Percentiles rank a stretch among this genome's conserved stretches.
Evolutionary conservation across 805 yeast species (phyloP).

Genomic region (Kodamaea jinghongensis): DNA sequence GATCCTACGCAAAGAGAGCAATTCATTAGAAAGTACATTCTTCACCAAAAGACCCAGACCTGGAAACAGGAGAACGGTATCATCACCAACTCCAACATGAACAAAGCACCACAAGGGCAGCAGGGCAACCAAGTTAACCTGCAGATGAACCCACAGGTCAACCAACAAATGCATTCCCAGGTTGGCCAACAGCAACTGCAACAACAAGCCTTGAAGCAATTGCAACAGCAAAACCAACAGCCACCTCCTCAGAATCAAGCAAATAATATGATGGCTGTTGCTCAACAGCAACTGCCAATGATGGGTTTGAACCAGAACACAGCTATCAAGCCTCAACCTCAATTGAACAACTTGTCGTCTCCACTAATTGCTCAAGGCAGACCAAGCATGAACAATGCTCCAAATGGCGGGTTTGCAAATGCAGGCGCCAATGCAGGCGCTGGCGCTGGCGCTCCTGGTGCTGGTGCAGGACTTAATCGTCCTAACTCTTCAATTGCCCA

Average conservation of each 20-base stretch:
- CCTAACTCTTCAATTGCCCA: conserved; percentile 10
- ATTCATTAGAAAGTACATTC: conserved; percentile 37
- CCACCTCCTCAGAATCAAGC: neutral
- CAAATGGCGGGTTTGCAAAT: neutral
- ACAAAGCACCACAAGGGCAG: conserved; percentile 8
- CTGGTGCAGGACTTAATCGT: neutral
- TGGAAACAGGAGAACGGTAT: conserved; percentile 28
- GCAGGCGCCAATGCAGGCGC: neutral
- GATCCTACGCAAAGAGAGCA: conserved; percentile 38
- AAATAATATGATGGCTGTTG: conserved; percentile 1
- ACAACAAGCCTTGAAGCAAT: conserved; percentile 1
- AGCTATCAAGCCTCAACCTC: conserved; percentile 16
- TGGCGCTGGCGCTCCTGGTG: conserved; percentile 3
- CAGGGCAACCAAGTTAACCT: neutral
- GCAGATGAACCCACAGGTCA: conserved; percentile 3
- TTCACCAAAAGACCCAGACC: conserved; percentile 34
- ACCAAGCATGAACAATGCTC: conserved; percentile 1
- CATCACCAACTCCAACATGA: conserved; percentile 6
- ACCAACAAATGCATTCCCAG: neutral
- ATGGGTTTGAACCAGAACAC: conserved; percentile 13
- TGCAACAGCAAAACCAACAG: conserved; percentile 5
- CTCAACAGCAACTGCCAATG: conserved; percentile 20
- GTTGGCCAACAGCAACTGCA: neutral
- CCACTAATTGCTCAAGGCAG: conserved; percentile 16
- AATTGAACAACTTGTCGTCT: conserved; percentile 15